phyloP scores from a whole-genome alignment of 331 rosid genomes.

The Pyrus hybrid region DNA sequence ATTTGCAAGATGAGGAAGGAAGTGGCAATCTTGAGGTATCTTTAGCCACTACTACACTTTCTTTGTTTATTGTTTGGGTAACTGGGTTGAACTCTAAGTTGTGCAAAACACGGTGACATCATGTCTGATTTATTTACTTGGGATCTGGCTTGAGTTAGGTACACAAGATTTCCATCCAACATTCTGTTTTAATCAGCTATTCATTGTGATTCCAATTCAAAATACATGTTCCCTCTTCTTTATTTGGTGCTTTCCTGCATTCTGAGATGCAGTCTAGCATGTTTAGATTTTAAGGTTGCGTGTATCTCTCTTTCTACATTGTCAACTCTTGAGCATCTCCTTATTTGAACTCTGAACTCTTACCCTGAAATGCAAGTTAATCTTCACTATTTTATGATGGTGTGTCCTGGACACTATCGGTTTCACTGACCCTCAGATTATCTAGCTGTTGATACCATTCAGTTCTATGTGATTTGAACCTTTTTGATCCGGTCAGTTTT shows the following conservation, averaged over 20 bases:
- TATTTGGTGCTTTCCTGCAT: not conserved
- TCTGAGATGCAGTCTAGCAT: not conserved
- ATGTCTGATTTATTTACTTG: not conserved
- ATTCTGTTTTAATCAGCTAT: not conserved
- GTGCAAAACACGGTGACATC: not conserved
- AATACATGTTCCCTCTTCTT: not conserved
- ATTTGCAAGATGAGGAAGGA: slow-evolving; percentile 85
- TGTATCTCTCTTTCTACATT: not conserved
- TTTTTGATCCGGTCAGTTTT: not conserved
- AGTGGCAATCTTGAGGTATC: slow-evolving; percentile 85
- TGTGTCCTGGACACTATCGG: not conserved
- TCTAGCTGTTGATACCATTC: not conserved
- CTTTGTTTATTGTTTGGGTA: not conserved
- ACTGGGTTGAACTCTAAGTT: not conserved
- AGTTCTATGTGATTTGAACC: not conserved
- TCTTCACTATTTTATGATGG: not conserved
- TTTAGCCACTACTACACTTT: not conserved
- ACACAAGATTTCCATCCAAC: not conserved
- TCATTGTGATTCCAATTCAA: not conserved
- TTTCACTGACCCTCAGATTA: not conserved
- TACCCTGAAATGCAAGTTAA: not conserved
- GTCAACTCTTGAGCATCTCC: not conserved
- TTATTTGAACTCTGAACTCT: not conserved
- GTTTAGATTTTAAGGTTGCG: not conserved
- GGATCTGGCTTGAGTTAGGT: not conserved